Base-by-base conservation (phyloP, 2,329 filamentous ascomycete genomes). In the Fusarium chuoi region DNA sequence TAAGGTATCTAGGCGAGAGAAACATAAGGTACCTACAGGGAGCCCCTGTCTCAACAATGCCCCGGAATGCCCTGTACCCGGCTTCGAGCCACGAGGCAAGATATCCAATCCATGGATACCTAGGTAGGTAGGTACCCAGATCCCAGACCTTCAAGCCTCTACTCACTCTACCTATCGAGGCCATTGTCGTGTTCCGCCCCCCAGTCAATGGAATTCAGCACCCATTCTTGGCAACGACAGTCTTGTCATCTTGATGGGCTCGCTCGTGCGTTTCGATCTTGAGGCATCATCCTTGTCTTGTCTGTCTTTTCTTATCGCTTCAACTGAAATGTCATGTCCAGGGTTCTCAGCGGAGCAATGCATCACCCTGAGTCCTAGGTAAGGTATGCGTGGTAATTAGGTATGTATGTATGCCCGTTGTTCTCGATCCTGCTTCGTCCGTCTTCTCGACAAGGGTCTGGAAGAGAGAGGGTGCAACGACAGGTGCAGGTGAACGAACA, bases 301-400 rank as follows among this genome's bases (percentile, higher is more conserved):
- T 42, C 60, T 72, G 51, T 45, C 44, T 20, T 28, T 18, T n/a
- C 39, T n/a, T n/a, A 20, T 28, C 13, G 69, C 62, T 75, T 60
- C 49, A 62, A 77, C 59, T 71, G 73, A 77, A 73, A 64, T 65
- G 63, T 59, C 66, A 65, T 70, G 42, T 46, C 62, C 60, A 77
- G 65, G 73, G 63, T 65, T 51, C 46, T 63, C 46, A 49, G 45
- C 59, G 44, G 65, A 70, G 51, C 65, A 58, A 56, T 59, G 48
- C 48, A 28, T 54, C 41, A 30, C 52, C 54, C 38, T 30, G 45
- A 67, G 51, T 60, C 39, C 38, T 36, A 57, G 51, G 8, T 30
- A 30, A 30, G 30, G 30, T 30, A 30, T 30, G 30, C 30, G 30
- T 30, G 30, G 30, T 30, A 30, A 12, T 30, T 30, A 30, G 11